Evolutionary conservation across 805 yeast species (phyloP).

Genomic region (Starmerella stigmatis): DNA sequence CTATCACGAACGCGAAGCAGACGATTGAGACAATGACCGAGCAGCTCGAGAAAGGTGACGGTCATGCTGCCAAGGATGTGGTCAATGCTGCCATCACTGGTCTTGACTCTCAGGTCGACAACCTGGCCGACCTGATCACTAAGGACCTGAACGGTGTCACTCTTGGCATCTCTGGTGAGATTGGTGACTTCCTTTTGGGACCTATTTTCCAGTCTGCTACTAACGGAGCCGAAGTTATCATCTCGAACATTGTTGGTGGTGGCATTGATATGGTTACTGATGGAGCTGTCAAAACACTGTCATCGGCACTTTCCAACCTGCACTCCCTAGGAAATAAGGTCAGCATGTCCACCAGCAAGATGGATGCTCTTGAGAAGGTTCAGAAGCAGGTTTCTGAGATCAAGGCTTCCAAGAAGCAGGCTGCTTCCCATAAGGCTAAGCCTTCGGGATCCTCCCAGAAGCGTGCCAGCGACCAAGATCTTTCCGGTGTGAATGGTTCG

Average conservation of each 20-base stretch:
- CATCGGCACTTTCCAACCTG: conserved; percentile 20
- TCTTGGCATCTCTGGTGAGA: conserved; percentile 24
- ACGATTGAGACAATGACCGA: conserved; percentile 19
- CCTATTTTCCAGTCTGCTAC: conserved; percentile 28
- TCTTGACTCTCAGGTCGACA: conserved; percentile 30
- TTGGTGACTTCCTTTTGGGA: conserved; percentile 25
- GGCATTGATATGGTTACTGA: conserved; percentile 25
- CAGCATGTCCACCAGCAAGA: conserved; percentile 7
- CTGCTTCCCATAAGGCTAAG: background rate
- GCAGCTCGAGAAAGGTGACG: conserved; percentile 19
- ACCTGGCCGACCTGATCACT: conserved; percentile 23
- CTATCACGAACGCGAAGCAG: conserved; percentile 21
- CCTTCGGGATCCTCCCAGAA: background rate
- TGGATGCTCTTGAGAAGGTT: conserved; percentile 14
- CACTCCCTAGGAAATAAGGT: conserved; percentile 22
- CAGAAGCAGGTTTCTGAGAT: conserved; percentile 20
- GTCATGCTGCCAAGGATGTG: conserved; percentile 23
- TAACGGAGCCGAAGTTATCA: conserved; percentile 28
- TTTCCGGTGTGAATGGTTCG: conserved; percentile 22
- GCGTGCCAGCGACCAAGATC: conserved; percentile 17
- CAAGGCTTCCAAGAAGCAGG: conserved; percentile 2
- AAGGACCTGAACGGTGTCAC: conserved; percentile 21
- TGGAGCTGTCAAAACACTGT: conserved; percentile 23
- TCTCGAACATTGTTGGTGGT: conserved; percentile 26
- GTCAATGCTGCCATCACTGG: conserved; percentile 27